Base-by-base conservation (phyloP, 2,329 filamentous ascomycete species). In the Ustulina deusta region DNA sequence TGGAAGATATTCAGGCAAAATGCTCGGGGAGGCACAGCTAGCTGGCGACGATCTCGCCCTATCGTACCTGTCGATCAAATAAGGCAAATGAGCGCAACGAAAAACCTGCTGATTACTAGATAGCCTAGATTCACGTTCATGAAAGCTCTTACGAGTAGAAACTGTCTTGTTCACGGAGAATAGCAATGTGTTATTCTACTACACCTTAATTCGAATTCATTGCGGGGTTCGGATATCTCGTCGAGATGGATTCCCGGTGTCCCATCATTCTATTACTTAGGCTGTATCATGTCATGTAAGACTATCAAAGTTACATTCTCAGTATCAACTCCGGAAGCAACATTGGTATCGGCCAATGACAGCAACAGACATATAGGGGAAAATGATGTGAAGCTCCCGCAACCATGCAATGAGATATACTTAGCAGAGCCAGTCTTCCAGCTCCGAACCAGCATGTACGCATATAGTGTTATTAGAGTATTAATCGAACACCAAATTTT, bases 1-100 rank as follows among this genome's bases (percentile, higher is more conserved):
- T 65, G 57, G 57, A 62, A n/a, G 38, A 34, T 61, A 68, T 68
- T 68, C 66, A 68, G 66, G 66, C 66, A 68, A 58, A 68, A 68
- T 68, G 36, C 20, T 17, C 40, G 46, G 6, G 17, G 44, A 44
- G 36, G 57, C 51, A 55, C n/a, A 61, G 46, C 52, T 10, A 62
- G 57, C 61, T 61, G 32, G 17, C n/a, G 62, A 54, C 11, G 56
- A 59, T 56, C 44, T 57, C 62, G 62, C 62, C 62, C 36, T 68
- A 36, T 56, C 27, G 65, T 52, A 22, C 66, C 44, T 68, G 61
- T 58, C 57, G 57, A 68, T 65, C 62, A 32, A 54, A 10, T 7
- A 61, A 13, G n/a, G 15, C 4, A 2, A 9, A 44, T 38, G 7
- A 29, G 7, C 11, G 9, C 36, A 9, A 15, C 29, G 13, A 27